These are phyloP conservation scores for Thelonectria discophora DNA, from an alignment of 2,329 filamentous ascomycete genomes.

Conservation along the genomic window DNA sequence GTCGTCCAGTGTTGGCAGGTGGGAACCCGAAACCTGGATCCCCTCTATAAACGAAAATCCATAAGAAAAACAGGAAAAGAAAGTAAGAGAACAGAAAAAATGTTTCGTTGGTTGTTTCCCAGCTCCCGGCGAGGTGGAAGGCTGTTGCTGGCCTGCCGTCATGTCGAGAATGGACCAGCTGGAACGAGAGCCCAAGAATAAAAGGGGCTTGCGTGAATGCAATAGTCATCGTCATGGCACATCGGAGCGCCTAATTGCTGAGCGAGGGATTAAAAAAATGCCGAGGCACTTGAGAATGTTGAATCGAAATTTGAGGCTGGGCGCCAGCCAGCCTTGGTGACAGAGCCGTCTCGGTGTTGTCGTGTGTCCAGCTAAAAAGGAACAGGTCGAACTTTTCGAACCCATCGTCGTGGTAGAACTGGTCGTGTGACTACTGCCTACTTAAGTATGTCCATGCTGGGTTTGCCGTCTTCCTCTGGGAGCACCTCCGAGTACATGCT, in stretches of 20 bases:
- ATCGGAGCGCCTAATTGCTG: not conserved
- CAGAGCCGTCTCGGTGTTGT: not conserved
- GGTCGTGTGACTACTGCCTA: conserved; percentile 18
- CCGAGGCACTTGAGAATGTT: not conserved
- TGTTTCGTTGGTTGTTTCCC: not conserved
- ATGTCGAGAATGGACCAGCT: not conserved
- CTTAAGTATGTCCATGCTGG: conserved; percentile 37
- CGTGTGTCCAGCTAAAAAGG: not conserved
- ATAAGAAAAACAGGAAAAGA: not conserved
- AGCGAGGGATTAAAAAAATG: not conserved
- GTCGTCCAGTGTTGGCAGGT: conserved; percentile 40
- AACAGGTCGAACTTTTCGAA: not conserved
- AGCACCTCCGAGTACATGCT: conserved; percentile 47
- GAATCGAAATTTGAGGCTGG: not conserved
- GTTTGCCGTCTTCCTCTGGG: conserved; percentile 40
- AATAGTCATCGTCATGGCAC: not conserved
- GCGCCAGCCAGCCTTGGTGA: not conserved
- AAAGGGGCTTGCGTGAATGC: not conserved
- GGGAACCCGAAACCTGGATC: conserved; percentile 25
- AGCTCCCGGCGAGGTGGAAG: too few relatives aligned
- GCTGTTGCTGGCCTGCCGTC: too few relatives aligned
- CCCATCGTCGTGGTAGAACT: conserved; percentile 5
- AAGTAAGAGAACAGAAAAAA: conserved; percentile 3
- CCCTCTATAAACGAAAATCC: conserved; percentile 30
- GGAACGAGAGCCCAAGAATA: not conserved